phyloP scores from a whole-genome alignment of 352 stramenopile species.

The Lagenidium sp. region DNA sequence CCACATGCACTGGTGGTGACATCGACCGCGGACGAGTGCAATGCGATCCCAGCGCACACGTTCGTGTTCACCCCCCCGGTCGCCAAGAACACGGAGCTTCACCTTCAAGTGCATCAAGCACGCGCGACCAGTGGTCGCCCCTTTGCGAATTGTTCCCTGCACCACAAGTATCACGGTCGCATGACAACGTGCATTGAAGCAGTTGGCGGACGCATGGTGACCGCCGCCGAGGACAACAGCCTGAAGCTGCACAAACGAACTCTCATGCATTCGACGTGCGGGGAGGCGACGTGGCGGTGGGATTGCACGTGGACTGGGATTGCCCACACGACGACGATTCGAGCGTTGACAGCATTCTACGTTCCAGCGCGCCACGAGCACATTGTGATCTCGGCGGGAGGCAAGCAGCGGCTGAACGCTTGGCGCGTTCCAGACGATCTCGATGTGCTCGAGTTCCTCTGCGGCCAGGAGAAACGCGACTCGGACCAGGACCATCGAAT shows the following conservation, averaged over 20 bases:
- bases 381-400: slow-evolving; percentile 61
- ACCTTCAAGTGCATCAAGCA: slow-evolving; percentile 70
- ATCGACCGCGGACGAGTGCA: background rate
- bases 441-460: slow-evolving; percentile 44
- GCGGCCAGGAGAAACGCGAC: slow-evolving; percentile 41
- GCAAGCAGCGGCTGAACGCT: slow-evolving; percentile 74
- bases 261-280: slow-evolving; percentile 1
- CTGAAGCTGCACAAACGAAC: slow-evolving; percentile 54
- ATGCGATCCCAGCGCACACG: slow-evolving; percentile 33
- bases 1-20: slow-evolving; percentile 44
- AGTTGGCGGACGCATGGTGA: slow-evolving; percentile 30
- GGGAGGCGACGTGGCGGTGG: slow-evolving; percentile 15
- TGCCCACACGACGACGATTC: slow-evolving; percentile 77
- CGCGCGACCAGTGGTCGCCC: background rate
- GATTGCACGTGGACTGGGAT: slow-evolving; percentile 37
- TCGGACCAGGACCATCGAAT: slow-evolving; percentile 79
- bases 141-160: slow-evolving; percentile 35
- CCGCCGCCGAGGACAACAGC: slow-evolving; percentile 75
- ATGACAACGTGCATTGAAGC: slow-evolving; percentile 57
- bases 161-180: slow-evolving; percentile 62
- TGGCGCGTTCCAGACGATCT: slow-evolving; percentile 39
- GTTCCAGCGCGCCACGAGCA: slow-evolving; percentile 14
- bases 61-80: slow-evolving; percentile 64
- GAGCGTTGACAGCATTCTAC: slow-evolving; percentile 46
- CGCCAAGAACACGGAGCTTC: slow-evolving; percentile 28